Evolutionary conservation across 768 basidiomycete genomes (phyloP), one percentile per base, ranked within the genome.

Genomic region (Tephrocybe sp.): DNA sequence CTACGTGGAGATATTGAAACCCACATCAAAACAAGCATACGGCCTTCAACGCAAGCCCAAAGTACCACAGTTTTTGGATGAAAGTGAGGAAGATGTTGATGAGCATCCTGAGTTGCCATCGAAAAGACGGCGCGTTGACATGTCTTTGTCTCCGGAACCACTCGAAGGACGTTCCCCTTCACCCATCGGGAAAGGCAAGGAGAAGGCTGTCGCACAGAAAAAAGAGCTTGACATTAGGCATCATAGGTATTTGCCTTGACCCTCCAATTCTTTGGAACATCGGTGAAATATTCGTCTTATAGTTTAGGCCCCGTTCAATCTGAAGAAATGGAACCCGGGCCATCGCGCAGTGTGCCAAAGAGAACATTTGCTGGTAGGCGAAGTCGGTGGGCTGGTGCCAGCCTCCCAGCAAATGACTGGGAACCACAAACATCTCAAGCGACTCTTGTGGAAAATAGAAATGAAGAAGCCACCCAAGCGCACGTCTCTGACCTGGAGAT

Each of bases 1-100:
- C 16, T 55, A 64, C 12, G 69, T 64, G 10, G 44, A 50, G 19
- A 15, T 30, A 24, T 40, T 63, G 38, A 61, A 62, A 22, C 63
- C 70, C 16, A 54, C 45, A 9, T 52, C 34, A 12, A 63, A 67
- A 27, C 65, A 68, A 22, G 49, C 41, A 3, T 69, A 67, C 58
- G 38, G 1, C 24, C 60, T 56, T 43, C 63, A 60, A 51, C 60
- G 59, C 44, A 62, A 41, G 51, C 9, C 8, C 19, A 8, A 39
- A 13, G 18, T 21, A 12, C 21, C 30, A 21, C 39, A 36, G 43
- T 19, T 7, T 27, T 21, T 16, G 3, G 38, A 54, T 21, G 53
- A 51, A 4, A 30, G n/a, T 15, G 31, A 44, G 3, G 22, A 36
- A 16, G 37, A 45, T 15, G n/a, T 27, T 33, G 50, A n/a, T 27